Conservation (phyloP, 2,329 filamentous ascomycete species). For the Penicillium crustosum region DNA sequence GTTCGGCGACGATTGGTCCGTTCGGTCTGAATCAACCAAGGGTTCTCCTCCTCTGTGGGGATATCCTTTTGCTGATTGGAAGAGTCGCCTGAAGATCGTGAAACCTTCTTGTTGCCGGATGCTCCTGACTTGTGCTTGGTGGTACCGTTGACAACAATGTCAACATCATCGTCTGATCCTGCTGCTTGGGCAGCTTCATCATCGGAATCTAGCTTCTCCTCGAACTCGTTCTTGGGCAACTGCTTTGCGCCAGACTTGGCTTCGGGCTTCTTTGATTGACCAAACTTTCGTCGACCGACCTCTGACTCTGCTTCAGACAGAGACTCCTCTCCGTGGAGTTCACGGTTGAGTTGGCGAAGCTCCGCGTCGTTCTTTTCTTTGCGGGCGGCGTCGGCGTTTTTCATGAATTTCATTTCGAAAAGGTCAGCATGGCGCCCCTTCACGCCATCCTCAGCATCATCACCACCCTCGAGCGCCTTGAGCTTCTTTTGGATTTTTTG, state of each 20-base stretch:
- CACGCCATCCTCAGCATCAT: slow-evolving; percentile 39
- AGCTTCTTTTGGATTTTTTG: slow-evolving; percentile 44
- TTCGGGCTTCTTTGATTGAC: slow-evolving; percentile 34
- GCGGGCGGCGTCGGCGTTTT: slow-evolving; percentile 75
- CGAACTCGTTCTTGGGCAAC: slow-evolving; percentile 56
- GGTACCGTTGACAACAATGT: slow-evolving; percentile 36
- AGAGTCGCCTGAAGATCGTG: slow-evolving; percentile 15
- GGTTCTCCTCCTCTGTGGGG: slow-evolving; percentile 36
- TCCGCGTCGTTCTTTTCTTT: slow-evolving; percentile 80
- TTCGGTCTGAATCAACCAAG: slow-evolving; percentile 39
- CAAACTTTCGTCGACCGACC: slow-evolving; percentile 61
- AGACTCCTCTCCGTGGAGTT: slow-evolving; percentile 65
- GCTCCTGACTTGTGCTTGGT: slow-evolving; percentile 21
- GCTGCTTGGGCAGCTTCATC: slow-evolving; percentile 35
- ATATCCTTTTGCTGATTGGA: slow-evolving; percentile 20
- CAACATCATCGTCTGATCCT: slow-evolving; percentile 33
- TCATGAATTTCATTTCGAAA: slow-evolving; percentile 91
- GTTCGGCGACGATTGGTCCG: slow-evolving; percentile 34
- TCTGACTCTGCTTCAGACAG: slow-evolving; percentile 54
- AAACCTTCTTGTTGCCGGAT: slow-evolving; percentile 21
- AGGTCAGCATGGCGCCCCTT: slow-evolving; percentile 62
- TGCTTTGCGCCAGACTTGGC: slow-evolving; percentile 30
- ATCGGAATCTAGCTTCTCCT: slow-evolving; percentile 58
- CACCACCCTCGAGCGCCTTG: slow-evolving; percentile 51
- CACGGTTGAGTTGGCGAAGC: slow-evolving; percentile 66